Conservation (phyloP, 2,329 filamentous ascomycete genomes). For the Calonectria henricotiae region DNA sequence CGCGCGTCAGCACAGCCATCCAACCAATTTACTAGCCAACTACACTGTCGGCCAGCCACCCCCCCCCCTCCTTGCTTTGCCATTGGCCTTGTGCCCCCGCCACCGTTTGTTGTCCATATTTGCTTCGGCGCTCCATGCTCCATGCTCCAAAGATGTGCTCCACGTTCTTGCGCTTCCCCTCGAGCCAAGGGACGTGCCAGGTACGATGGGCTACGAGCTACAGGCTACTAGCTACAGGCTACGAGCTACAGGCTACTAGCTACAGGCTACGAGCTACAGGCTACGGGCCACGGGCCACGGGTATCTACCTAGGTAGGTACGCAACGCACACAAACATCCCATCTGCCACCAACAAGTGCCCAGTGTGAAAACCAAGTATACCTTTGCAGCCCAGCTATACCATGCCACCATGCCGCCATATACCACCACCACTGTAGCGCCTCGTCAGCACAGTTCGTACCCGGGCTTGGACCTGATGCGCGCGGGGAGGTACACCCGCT, state of each 20-base stretch:
- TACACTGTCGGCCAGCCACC: slow-evolving; percentile 18
- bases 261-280: neutral
- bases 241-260: neutral
- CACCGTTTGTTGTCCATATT: slow-evolving; percentile 1
- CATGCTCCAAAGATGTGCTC: neutral
- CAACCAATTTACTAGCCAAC: slow-evolving; percentile 19
- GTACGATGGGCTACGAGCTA: neutral
- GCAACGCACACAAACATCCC: slow-evolving; percentile 19
- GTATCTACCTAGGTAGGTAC: neutral
- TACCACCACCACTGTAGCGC: neutral
- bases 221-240: neutral
- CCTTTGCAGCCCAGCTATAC: too few species aligned
- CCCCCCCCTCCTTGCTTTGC: slow-evolving; percentile 23
- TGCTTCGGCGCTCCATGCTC: slow-evolving; percentile 8
- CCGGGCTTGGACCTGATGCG: slow-evolving; percentile 3
- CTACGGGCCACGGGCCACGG: neutral
- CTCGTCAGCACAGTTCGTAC: slow-evolving; percentile 14
- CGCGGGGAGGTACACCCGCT: slow-evolving; percentile 5
- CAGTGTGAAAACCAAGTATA: slow-evolving; percentile 11
- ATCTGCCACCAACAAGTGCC: neutral
- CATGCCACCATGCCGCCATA: too few species aligned
- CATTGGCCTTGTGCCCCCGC: slow-evolving; percentile 24
- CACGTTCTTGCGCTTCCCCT: neutral
- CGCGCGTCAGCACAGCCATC: slow-evolving; percentile 22
- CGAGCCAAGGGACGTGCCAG: neutral